These are phyloP conservation scores for Lachancea lanzarotensis DNA, from an alignment of 805 yeast species.

Conservation along the genomic window DNA sequence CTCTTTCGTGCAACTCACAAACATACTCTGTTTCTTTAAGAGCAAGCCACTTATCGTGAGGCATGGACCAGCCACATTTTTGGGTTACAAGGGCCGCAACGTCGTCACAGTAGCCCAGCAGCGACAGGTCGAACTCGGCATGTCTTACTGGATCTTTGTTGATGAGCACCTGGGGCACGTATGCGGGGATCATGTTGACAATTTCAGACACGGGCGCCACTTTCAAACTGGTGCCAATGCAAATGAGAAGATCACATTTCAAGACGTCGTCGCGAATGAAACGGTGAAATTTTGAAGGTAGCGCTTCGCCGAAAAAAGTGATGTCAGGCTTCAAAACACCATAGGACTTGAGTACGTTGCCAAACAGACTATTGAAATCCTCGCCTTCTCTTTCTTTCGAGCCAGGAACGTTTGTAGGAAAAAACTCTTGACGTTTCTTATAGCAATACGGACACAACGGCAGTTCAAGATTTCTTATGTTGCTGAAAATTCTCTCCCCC, in stretches of 20 bases:
- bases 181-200: constrained; percentile 62
- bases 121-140: constrained; percentile 68
- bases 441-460: constrained; percentile 70
- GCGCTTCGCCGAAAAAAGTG: constrained; percentile 82
- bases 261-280: constrained; percentile 51
- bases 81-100: constrained; percentile 60
- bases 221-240: constrained; percentile 86
- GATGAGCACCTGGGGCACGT: constrained; percentile 77
- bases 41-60: constrained; percentile 44
- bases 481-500: constrained; percentile 58
- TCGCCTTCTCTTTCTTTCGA: constrained; percentile 5
- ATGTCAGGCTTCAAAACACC: constrained; percentile 92
- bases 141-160: constrained; percentile 72
- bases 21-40: constrained; percentile 20
- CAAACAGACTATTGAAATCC: background rate
- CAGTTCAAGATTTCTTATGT: constrained; percentile 51
- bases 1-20: constrained; percentile 24
- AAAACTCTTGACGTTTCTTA: constrained; percentile 35
- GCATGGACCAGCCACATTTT: constrained; percentile 52
- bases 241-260: constrained; percentile 69
- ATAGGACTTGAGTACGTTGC: constrained; percentile 38
- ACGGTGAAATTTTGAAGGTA: constrained; percentile 65
- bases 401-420: constrained; percentile 18
- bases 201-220: constrained; percentile 90
- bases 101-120: constrained; percentile 80